Base-by-base conservation (phyloP, 2,329 filamentous ascomycete species). In the Magnaporthales sp. region DNA sequence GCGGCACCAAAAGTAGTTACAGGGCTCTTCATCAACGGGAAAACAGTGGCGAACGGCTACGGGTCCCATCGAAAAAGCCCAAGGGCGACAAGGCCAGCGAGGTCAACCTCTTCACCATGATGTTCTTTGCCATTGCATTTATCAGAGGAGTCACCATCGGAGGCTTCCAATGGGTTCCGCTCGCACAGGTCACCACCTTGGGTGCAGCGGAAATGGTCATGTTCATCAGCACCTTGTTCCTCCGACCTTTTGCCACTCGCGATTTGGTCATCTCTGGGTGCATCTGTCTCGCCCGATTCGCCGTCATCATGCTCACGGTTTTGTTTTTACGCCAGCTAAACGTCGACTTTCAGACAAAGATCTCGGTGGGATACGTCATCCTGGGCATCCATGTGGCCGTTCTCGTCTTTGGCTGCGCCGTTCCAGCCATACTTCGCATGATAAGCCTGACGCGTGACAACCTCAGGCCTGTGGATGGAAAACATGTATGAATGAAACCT, bases 341-440 rank as follows among this genome's bases (percentile, higher is more conserved):
- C 1, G 85, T 84, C 1, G 81, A 87, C 69, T 77, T 81, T 1
- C 31, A 46, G n/a, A 77, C 85, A 0, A 87, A 86, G 70, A 88
- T 88, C 19, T 91, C 86, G 83, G 84, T 91, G 60, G 90, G 89
- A 9, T 92, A 91, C 72, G 79, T 85, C 15, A 87, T 91, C 54
- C 78, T 92, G 22, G 74, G 88, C 1, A 78, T 91, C 4, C 89
- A 92, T 73, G 86, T 81, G 2, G 80, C 87, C 66, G 87, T 90
- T 13, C 76, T 91, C 6, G 79, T 90, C 6, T 89, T 91, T 72
- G 88, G 88, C 4, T 90, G 90, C 74, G 88, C 90, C 72, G 77
- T 91, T 46, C 91, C 89, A 72, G 81, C 86, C 0, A 75, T 86
- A n/a, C 87, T 54, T 32, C 27, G 31, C 31, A 1, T 63, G 58